Conservation (phyloP, 805 yeast species). For the Metschnikowia gelsemii region DNA sequence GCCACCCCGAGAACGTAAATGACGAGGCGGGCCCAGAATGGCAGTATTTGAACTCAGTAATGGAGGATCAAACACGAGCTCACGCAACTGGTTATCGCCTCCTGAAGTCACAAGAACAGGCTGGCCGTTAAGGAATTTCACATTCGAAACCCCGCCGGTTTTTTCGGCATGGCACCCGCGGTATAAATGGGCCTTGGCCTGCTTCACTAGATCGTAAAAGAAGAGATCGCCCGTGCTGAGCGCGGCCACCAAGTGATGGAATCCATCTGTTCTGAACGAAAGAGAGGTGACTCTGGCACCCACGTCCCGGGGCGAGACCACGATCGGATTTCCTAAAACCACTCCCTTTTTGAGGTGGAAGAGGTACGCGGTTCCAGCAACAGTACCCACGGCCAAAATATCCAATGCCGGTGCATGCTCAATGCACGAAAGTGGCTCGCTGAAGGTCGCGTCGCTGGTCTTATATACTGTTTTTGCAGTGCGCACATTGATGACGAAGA, state of each 20-base stretch:
- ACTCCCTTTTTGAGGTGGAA: constrained; percentile 68
- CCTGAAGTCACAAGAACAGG: constrained; percentile 88
- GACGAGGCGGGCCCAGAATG: constrained; percentile 85
- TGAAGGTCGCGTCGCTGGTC: constrained; percentile 47
- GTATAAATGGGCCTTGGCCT: constrained; percentile 72
- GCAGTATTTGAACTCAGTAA: constrained; percentile 61
- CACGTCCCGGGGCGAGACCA: constrained; percentile 41
- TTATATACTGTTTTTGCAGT: constrained; percentile 71
- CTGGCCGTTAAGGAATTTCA: constrained; percentile 82
- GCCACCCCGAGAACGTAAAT: constrained; percentile 94
- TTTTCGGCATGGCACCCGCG: constrained; percentile 69
- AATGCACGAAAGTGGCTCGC: constrained; percentile 59
- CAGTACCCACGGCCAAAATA: constrained; percentile 72
- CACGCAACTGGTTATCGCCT: constrained; percentile 85
- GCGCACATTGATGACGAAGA: constrained; percentile 69
- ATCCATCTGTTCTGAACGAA: constrained; percentile 90
- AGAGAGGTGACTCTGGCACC: constrained; percentile 52
- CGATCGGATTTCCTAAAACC: constrained; percentile 48
- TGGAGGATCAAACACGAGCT: constrained; percentile 91
- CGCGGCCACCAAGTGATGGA: constrained; percentile 78
- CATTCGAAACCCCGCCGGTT: constrained; percentile 75
- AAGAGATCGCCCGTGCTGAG: constrained; percentile 76
- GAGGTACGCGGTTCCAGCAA: constrained; percentile 62
- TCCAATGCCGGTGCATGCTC: constrained; percentile 88
- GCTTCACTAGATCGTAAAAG: constrained; percentile 77